Evolutionary conservation across 75 land plant genomes (phyloP).

Genomic region (Pseudotsuga menziesii): DNA sequence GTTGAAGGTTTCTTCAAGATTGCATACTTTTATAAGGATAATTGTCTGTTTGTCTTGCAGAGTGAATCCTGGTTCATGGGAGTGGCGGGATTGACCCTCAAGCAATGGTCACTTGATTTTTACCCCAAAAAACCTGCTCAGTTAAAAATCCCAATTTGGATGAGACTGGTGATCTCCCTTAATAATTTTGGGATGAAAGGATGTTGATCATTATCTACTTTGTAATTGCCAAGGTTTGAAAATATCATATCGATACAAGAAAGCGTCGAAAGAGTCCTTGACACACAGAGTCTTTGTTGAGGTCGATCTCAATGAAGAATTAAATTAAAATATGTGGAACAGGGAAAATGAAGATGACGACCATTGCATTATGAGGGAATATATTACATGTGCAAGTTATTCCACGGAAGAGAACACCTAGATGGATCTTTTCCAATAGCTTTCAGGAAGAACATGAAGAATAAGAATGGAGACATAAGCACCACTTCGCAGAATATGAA

Average conservation of each 20-base stretch:
- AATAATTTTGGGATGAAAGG: neutral
- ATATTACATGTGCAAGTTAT: neutral
- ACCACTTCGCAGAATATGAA: too few relatives aligned
- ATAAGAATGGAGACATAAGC: neutral
- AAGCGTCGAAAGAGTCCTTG: neutral
- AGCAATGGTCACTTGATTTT: conserved; percentile 1
- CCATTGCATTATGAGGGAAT: conserved; percentile 3
- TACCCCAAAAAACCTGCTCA: neutral
- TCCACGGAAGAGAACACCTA: neutral
- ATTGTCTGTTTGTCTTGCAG: neutral
- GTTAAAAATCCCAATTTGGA: neutral
- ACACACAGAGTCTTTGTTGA: neutral
- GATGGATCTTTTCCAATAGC: neutral
- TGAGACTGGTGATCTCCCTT: neutral
- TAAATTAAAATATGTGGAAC: too few relatives aligned
- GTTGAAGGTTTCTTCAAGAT: neutral
- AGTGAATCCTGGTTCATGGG: conserved; percentile 6
- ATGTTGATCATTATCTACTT: neutral
- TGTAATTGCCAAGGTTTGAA: neutral
- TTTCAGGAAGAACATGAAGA: neutral
- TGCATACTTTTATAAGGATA: neutral
- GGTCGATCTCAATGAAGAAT: conserved; percentile 1
- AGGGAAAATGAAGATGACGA: too few relatives aligned
- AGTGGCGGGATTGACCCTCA: neutral
- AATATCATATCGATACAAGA: neutral